phyloP scores from a whole-genome alignment of 169 alveolate genomes.

The Eimeria necatrix region DNA sequence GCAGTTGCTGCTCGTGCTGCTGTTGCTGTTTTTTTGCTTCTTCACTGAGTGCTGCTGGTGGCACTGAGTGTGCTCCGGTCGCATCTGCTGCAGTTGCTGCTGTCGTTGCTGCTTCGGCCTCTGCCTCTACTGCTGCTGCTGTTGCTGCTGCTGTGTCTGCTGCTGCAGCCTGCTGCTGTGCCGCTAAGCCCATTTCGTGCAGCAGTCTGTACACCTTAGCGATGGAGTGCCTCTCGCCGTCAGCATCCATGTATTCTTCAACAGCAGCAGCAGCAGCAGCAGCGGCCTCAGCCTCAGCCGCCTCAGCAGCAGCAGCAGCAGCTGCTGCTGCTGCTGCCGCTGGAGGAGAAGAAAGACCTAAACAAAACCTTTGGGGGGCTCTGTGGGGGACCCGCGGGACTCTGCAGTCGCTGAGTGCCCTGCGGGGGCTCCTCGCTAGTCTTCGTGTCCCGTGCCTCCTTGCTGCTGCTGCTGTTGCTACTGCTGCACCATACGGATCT shows the following conservation, averaged over 20 bases:
- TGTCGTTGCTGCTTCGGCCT: no score
- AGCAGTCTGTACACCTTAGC: background rate
- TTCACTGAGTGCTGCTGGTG: background rate
- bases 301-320: background rate
- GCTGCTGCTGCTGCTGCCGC: slow-evolving; percentile 23
- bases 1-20: background rate
- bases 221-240: background rate
- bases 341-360: background rate
- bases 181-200: background rate
- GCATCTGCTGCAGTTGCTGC: no score
- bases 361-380: background rate
- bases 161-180: no score
- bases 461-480: background rate
- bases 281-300: no score
- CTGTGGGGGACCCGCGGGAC: background rate
- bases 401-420: background rate
- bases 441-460: background rate
- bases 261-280: slow-evolving; percentile 1
- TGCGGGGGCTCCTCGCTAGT: background rate
- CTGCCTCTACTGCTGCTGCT: no score
- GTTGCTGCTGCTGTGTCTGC: no score
- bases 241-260: background rate
- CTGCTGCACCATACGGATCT: background rate
- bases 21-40: background rate
- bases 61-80: background rate